Conservation (phyloP, 805 yeast genomes). For the Kregervanrija fluxuum region DNA sequence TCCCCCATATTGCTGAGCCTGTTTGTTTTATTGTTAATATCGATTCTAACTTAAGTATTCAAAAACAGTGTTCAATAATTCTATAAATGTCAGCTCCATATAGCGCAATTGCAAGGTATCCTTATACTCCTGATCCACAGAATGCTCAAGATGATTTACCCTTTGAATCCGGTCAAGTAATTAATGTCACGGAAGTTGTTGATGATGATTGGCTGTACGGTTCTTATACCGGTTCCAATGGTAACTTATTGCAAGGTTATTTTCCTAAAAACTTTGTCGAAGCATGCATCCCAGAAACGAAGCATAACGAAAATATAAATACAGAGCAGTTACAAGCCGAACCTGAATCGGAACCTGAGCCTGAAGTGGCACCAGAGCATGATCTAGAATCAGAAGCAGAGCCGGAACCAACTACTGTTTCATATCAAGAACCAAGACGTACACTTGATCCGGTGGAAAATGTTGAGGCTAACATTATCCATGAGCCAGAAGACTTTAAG, state of each 20-base stretch:
- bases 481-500: conserved; percentile 28
- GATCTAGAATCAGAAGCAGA: conserved; percentile 3
- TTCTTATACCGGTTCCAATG: conserved; percentile 38
- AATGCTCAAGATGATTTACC: conserved; percentile 80
- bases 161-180: conserved; percentile 59
- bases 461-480: conserved; percentile 4
- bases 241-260: conserved; percentile 54
- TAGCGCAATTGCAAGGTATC: conserved; percentile 23
- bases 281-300: conserved; percentile 5
- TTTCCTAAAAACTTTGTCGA: conserved; percentile 85
- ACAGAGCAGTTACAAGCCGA: not conserved
- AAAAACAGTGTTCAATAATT: too few species aligned
- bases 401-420: conserved; percentile 2
- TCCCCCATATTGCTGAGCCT: conserved; percentile 5
- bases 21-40: conserved; percentile 1
- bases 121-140: conserved; percentile 28
- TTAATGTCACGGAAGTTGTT: conserved; percentile 71
- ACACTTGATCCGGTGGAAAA: not conserved
- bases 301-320: conserved; percentile 1
- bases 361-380: not conserved
- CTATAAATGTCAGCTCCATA: conserved; percentile 13
- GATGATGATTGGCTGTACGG: conserved; percentile 94
- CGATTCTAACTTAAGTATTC: too few species aligned
- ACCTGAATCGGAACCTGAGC: not conserved
- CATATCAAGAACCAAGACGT: not conserved